Percentiles rank a stretch among this genome's conserved stretches.
These are phyloP conservation scores for Citrullus amarus DNA, from an alignment of 306 rosid species.

Conservation along the genomic window DNA sequence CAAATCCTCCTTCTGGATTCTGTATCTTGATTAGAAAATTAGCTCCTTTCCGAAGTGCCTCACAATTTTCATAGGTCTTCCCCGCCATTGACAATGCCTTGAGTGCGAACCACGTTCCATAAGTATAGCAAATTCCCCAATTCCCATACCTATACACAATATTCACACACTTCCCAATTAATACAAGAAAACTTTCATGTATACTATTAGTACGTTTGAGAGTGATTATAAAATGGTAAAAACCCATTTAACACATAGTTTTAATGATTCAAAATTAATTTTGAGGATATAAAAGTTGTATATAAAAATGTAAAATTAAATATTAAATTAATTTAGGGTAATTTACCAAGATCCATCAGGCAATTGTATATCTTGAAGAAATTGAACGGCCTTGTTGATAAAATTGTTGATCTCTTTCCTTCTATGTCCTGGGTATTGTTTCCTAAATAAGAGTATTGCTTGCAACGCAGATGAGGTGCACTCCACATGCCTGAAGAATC, in stretches of 20 bases:
- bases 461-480: slow-evolving; percentile 34
- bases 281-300: too few species aligned
- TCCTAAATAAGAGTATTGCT: slow-evolving; percentile 21
- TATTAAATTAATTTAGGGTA: too few species aligned
- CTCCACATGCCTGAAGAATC: slow-evolving; percentile 19
- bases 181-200: too few species aligned
- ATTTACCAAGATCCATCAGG: slow-evolving; percentile 31
- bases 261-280: too few species aligned
- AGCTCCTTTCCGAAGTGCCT: slow-evolving; percentile 23
- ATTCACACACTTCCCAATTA: too few species aligned
- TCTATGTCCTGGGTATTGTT: slow-evolving; percentile 25
- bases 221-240: too few species aligned
- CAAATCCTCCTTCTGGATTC: slow-evolving; percentile 33
- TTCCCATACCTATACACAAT: slow-evolving; percentile 16
- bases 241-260: too few species aligned
- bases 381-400: slow-evolving; percentile 23
- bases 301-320: too few species aligned
- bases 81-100: slow-evolving; percentile 27
- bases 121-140: slow-evolving; percentile 37
- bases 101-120: slow-evolving; percentile 34
- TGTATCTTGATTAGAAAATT: slow-evolving; percentile 21
- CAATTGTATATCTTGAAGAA: slow-evolving; percentile 24
- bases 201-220: too few species aligned
- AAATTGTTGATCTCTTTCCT: slow-evolving; percentile 26
- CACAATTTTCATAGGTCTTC: slow-evolving; percentile 18